Conservation (phyloP, 2,329 filamentous ascomycete genomes). For the Furcasterigmium furcatum region DNA sequence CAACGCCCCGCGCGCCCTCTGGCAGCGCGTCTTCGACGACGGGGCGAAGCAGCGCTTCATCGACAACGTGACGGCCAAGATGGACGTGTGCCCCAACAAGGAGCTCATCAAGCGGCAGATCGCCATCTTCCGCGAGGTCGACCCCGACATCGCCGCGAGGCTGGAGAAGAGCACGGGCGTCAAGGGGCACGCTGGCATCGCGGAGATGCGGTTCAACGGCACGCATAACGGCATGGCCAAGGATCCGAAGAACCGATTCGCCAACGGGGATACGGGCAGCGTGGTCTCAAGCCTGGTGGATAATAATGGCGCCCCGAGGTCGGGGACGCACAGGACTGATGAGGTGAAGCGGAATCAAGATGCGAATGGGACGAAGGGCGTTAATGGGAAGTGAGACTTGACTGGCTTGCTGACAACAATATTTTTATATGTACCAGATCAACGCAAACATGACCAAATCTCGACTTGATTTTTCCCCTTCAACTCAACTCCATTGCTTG, state of each 20-base stretch:
- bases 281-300: background rate
- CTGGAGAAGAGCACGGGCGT: conserved; percentile 62
- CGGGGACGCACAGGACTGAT: background rate
- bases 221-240: conserved; percentile 59
- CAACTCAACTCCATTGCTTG: too few species aligned
- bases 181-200: conserved; percentile 57
- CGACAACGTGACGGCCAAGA: conserved; percentile 58
- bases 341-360: background rate
- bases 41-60: conserved; percentile 55
- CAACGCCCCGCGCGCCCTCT: conserved; percentile 50
- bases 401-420: too few species aligned
- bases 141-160: conserved; percentile 51
- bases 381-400: background rate
- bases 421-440: too few species aligned
- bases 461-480: too few species aligned
- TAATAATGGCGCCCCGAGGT: conserved; percentile 5
- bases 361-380: background rate
- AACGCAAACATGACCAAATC: too few species aligned
- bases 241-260: conserved; percentile 37
- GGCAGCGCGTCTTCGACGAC: conserved; percentile 61
- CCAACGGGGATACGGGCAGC: conserved; percentile 42
- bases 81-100: conserved; percentile 52
- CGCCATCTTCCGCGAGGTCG: conserved; percentile 62
- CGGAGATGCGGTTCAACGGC: conserved; percentile 53
- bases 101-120: conserved; percentile 64